Percentiles rank a stretch among this genome's conserved stretches.
Conservation (phyloP, 768 basidiomycete genomes). For the Suillus paluster region DNA sequence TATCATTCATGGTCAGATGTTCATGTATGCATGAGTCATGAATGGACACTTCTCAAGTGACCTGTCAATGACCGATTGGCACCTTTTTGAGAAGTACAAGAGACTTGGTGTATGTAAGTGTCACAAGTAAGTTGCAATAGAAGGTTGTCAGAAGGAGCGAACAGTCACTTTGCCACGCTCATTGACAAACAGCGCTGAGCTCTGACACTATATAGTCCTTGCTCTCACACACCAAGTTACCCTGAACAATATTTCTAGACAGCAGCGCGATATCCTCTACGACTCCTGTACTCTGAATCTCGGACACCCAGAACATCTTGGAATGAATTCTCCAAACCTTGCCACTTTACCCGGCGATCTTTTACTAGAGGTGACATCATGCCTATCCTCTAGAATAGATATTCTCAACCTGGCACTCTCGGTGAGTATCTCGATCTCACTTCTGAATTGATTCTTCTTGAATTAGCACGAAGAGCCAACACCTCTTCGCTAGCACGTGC, state of each 20-base stretch:
- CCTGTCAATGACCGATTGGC: no score
- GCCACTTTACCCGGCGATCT: conserved; percentile 57
- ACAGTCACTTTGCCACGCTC: no score
- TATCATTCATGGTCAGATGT: no score
- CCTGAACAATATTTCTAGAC: background rate
- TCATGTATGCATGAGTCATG: no score
- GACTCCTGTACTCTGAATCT: background rate
- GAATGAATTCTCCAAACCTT: conserved; percentile 8
- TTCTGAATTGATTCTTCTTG: conserved; percentile 2
- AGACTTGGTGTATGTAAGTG: no score
- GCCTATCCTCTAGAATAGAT: conserved; percentile 56
- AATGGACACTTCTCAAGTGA: no score
- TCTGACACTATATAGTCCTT: background rate
- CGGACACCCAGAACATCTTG: background rate
- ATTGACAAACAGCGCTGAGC: no score
- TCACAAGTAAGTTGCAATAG: no score
- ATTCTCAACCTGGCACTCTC: conserved; percentile 62
- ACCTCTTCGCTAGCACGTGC: conserved; percentile 54
- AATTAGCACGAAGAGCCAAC: conserved; percentile 50
- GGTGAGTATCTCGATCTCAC: conserved; percentile 43
- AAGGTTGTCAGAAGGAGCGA: no score
- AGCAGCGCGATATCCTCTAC: background rate
- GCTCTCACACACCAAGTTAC: background rate
- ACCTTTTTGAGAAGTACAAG: no score
- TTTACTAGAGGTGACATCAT: conserved; percentile 65